Evolutionary conservation across 2,329 filamentous ascomycete species (phyloP), one percentile per base, ranked within the genome.

Genomic region (Stagonosporopsis tanaceti): DNA sequence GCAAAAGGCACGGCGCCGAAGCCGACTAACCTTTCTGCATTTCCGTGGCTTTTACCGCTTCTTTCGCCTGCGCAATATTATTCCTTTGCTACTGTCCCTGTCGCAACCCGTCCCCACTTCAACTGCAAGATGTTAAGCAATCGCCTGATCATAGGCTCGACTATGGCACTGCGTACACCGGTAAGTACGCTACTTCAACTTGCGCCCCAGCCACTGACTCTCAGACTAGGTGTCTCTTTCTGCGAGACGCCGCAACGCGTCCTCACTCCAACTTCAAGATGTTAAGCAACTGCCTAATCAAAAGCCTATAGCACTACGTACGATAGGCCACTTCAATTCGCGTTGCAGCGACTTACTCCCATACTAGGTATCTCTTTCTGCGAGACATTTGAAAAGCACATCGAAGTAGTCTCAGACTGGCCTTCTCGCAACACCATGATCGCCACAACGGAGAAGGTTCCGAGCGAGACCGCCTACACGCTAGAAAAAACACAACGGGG

Each of bases 371-470:
- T 76, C 0, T 56, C 71, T 0, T 76, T 68, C 50, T 74, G 71
- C 32, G 73, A 76, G 27, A 61, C 64, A 0, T 66, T 11, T 9
- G 30, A 12, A 9, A 12, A 69, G 1, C 38, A 57, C 0, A 67
- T 75, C 25, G 53, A 68, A 11, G 45, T 74, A 9, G 51, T 76
- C 6, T 48, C 63, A 0, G 60, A 69, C 28, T 76, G 70, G 71
- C 70, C 73, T 0, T 64, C 68, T 0, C 15, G 35, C 0, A 61
- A 70, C 14, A 61, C 61, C 2, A 66, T 61, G 47, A 57, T 69
- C 8, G 68, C 59, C 1, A 73, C 70, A 0, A 72, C 65, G 25
- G 68, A 75, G 47, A 73, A 75, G 24, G 68, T 69, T 0, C 70
- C 69, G 0, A 66, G 62, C 5, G 69, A 72, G 27, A 53, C 74